Percentiles rank a stretch among this genome's conserved stretches.
phyloP scores from a whole-genome alignment of 2,329 filamentous ascomycete species.

The Ambrosiella cleistominuta region DNA sequence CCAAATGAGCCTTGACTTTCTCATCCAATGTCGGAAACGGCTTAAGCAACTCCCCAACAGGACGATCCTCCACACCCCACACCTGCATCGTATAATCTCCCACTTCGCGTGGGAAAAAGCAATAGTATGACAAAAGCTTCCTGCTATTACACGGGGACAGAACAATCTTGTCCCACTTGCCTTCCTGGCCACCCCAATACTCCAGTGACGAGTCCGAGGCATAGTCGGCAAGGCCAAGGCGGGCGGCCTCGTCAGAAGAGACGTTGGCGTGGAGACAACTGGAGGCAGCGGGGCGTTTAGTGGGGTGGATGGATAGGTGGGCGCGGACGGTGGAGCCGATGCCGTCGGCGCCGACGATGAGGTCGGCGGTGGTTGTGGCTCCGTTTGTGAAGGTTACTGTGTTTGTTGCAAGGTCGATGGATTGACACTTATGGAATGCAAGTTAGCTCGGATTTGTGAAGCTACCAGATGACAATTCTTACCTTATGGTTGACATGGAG shows the following conservation, averaged over 20 bases:
- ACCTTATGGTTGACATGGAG: not conserved
- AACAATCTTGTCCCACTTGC: not conserved
- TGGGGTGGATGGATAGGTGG: not conserved
- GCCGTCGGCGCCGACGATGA: not conserved
- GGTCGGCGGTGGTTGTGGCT: not conserved
- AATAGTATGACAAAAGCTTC: not conserved
- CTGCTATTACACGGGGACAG: not conserved
- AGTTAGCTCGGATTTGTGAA: not conserved
- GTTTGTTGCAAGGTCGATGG: not conserved
- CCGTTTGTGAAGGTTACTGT: not conserved
- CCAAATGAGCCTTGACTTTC: not conserved
- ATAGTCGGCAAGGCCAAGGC: not conserved
- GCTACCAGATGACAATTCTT: not conserved
- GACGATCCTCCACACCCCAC: constrained; percentile 1
- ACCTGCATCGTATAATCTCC: not conserved
- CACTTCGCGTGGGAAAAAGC: not conserved
- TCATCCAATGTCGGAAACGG: not conserved
- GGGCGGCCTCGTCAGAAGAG: not conserved
- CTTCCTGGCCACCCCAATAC: not conserved
- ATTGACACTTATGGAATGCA: not conserved
- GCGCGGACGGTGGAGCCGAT: not conserved
- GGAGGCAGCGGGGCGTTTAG: not conserved
- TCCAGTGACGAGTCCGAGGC: not conserved
- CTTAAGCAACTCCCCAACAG: not conserved
- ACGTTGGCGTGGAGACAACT: not conserved